Conservation (phyloP, 2,329 filamentous ascomycete genomes). For the Fusarium pininemorale region DNA sequence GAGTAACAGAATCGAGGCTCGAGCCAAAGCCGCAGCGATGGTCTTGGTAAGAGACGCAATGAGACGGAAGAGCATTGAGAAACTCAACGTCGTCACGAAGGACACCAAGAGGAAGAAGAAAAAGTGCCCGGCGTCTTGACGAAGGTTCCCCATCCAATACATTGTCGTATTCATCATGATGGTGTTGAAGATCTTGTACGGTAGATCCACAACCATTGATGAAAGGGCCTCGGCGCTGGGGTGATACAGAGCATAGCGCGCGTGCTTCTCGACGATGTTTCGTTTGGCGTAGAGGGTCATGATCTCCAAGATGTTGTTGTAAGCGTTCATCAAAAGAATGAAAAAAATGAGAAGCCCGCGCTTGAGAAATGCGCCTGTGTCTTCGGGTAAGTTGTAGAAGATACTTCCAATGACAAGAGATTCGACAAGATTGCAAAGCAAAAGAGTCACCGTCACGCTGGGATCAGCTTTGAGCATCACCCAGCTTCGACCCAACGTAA, state of each 20-base stretch:
- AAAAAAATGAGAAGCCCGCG: conserved; percentile 32
- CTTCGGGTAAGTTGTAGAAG: conserved; percentile 30
- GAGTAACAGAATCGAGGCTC: conserved; percentile 37
- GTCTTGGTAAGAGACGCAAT: conserved; percentile 42
- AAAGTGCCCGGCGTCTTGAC: conserved; percentile 63
- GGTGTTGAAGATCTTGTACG: conserved; percentile 38
- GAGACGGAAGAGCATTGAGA: conserved; percentile 69
- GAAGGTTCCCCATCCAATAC: conserved; percentile 74
- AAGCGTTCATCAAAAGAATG: conserved; percentile 36
- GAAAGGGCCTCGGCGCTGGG: conserved; percentile 43
- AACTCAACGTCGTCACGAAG: conserved; percentile 65
- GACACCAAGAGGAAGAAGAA: conserved; percentile 60
- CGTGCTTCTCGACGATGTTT: conserved; percentile 48
- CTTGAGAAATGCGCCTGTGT: conserved; percentile 15
- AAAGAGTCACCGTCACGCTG: conserved; percentile 28
- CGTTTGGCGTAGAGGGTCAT: conserved; percentile 44
- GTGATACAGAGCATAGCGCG: conserved; percentile 47
- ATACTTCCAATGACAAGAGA: conserved; percentile 36
- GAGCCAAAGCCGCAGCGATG: conserved; percentile 38
- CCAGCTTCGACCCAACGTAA: conserved; percentile 34
- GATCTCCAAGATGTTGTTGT: conserved; percentile 39
- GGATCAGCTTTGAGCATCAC: conserved; percentile 37
- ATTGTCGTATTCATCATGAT: conserved; percentile 56
- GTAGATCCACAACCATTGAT: conserved; percentile 34
- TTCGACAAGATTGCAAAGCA: conserved; percentile 33